phyloP scores from a whole-genome alignment of 345 rosid genomes.

The Brassica nigra region DNA sequence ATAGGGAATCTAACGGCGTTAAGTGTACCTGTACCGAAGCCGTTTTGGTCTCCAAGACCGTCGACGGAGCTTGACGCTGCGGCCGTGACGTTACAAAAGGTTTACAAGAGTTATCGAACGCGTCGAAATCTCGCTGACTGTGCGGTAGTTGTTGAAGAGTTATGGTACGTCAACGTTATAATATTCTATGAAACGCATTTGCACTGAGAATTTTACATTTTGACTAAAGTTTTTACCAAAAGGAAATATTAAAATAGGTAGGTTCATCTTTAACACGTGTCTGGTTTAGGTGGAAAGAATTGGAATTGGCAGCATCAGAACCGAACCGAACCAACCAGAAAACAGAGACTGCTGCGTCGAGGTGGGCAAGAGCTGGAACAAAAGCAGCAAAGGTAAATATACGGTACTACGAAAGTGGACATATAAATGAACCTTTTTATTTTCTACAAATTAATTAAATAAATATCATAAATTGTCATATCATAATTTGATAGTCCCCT shows the following conservation, averaged over 20 bases:
- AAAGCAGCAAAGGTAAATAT: conserved; percentile 87
- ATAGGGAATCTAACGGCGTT: conserved; percentile 41
- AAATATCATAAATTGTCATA: conserved; percentile 4
- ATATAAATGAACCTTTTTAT: neutral
- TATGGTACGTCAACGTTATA: conserved; percentile 56
- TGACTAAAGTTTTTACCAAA: neutral
- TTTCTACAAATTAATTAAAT: neutral
- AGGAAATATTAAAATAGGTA: neutral
- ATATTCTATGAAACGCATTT: neutral
- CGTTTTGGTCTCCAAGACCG: conserved; percentile 68
- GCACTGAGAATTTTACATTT: neutral
- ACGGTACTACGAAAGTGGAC: neutral
- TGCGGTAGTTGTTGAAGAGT: conserved; percentile 85
- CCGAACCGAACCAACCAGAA: conserved; percentile 60
- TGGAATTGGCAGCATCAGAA: conserved; percentile 74
- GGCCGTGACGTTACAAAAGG: conserved; percentile 45
- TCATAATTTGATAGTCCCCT: neutral
- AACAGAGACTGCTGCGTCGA: conserved; percentile 77
- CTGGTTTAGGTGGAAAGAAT: conserved; percentile 80
- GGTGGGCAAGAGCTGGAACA: conserved; percentile 92
- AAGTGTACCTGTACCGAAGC: conserved; percentile 54
- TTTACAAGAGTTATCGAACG: conserved; percentile 48
- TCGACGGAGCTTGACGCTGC: conserved; percentile 79
- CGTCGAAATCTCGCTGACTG: conserved; percentile 80
- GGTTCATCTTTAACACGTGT: neutral